Percentiles rank a stretch among this genome's conserved stretches.
Evolutionary conservation across 306 rosid genomes (phyloP).

Genomic region (Sicyos baderoa): DNA sequence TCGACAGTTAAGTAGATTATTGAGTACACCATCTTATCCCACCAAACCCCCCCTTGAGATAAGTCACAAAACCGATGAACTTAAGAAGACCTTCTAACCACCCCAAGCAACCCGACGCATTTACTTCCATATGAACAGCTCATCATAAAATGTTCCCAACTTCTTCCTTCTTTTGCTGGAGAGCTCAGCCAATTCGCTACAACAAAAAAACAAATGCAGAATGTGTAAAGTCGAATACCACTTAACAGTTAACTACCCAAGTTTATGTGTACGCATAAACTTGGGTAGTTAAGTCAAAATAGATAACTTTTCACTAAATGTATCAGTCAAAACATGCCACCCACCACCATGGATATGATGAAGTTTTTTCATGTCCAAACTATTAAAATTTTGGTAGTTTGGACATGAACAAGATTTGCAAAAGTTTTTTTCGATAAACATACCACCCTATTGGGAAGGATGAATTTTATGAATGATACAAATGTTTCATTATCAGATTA

Average conservation of each 20-base stretch:
- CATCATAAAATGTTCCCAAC: conserved; percentile 38
- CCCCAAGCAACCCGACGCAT: conserved; percentile 64
- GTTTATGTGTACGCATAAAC: background rate
- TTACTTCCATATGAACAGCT: conserved; percentile 38
- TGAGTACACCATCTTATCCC: conserved; percentile 41
- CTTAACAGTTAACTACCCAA: background rate
- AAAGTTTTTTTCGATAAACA: background rate
- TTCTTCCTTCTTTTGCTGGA: conserved; percentile 34
- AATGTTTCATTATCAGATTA: background rate
- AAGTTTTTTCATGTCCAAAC: background rate
- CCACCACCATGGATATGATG: background rate
- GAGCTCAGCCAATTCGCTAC: conserved; percentile 51
- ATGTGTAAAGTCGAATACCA: conserved; percentile 2
- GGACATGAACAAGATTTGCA: background rate
- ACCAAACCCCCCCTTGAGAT: conserved; percentile 37
- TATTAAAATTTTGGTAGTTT: too few species aligned
- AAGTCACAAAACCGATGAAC: conserved; percentile 37
- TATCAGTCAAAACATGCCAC: background rate
- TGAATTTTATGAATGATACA: background rate
- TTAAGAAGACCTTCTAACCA: conserved; percentile 44
- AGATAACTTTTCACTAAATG: background rate
- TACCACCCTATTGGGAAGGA: background rate
- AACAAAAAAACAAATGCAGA: background rate
- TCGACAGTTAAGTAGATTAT: conserved; percentile 26
- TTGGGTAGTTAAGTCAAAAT: background rate